Base-by-base conservation (phyloP, 257 asterid genomes). In the Eucommia ulmoides region DNA sequence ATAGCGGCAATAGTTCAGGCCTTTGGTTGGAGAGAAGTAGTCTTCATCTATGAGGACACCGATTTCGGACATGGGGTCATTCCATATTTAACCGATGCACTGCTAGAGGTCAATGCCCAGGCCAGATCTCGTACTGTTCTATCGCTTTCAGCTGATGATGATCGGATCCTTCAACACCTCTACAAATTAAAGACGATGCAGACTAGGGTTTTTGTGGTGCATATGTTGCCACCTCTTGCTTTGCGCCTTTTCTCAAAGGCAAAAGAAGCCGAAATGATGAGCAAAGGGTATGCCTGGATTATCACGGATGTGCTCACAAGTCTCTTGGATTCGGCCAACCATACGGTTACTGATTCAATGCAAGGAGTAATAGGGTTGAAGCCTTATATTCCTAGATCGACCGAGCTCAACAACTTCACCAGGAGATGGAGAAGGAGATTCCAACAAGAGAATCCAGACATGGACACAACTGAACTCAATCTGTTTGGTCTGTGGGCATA, bases 1-100 rank as follows among this genome's bases (percentile, higher is more conserved):
- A 72, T 80, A 20, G 72, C 76, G 48, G 60, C 82, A 51, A 55
- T 77, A 8, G 49, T 70, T 22, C 33, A 62, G 21, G 60, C 51
- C 66, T 73, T 70, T 29, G 19, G 22, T 19, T 76, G 83, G 79
- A 73, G 41, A 17, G 65, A 55, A 49, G 81, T 62, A 0, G 68
- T 79, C 9, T 19, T 72, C 11, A 61, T 76, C 12, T 65, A 68
- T 14, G 77, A 65, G 9, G 79, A 76, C 48, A 58, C 74, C 0
- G 76, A 75, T 7, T 70, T 49, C 50, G 81, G 83, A 11, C 56
- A 62, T 41, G 83, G 79, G 50, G 60, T 79, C 33, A n/a, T 69
- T 20, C 74, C 75, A 0, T 63, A 64, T 55, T 60, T 79, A 24
- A 52, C 65, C 3, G 69, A 75, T 29, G 78, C 79, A 0, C 49